A percentile compares a stretch with the other conserved stretches of the same genome.
These are phyloP conservation scores for Phyllosticta capitalensis DNA, from an alignment of 2,329 filamentous ascomycete genomes.

Conservation along the genomic window DNA sequence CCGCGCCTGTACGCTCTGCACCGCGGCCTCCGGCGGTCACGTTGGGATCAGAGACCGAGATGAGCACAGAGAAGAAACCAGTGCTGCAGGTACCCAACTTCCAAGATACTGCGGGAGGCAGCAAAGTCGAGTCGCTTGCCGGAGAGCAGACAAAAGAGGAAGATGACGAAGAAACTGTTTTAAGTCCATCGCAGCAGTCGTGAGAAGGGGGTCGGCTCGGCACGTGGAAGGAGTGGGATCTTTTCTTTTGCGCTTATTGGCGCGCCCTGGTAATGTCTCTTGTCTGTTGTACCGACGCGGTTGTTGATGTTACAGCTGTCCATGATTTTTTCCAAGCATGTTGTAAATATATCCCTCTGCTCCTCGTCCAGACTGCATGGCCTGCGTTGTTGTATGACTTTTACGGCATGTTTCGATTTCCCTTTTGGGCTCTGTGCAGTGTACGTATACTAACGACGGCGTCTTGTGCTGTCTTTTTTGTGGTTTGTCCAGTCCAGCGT, in stretches of 20 bases:
- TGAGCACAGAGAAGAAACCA: background rate
- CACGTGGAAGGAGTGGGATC: background rate
- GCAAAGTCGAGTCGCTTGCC: background rate
- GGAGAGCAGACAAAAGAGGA: background rate
- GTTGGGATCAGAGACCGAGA: background rate
- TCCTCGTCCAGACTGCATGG: constrained; percentile 5
- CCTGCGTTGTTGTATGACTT: background rate
- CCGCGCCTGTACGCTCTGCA: background rate
- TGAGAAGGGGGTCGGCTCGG: background rate
- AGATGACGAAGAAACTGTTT: constrained; percentile 11
- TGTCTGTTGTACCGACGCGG: background rate
- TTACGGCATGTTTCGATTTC: background rate
- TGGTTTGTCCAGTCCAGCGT: background rate
- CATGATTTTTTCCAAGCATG: background rate
- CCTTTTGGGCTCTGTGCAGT: no score
- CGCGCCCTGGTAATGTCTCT: constrained; percentile 3
- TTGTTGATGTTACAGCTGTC: background rate
- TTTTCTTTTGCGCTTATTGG: background rate
- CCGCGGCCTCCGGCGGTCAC: background rate
- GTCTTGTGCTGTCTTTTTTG: background rate
- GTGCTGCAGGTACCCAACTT: background rate
- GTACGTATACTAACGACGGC: no score
- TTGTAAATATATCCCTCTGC: background rate
- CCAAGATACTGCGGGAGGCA: background rate
- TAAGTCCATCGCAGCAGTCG: constrained; percentile 15